A percentile compares a stretch with the other conserved stretches of the same genome.
Conservation (phyloP, 2,329 filamentous ascomycete genomes). For the Aureobasidium melanogenum region DNA sequence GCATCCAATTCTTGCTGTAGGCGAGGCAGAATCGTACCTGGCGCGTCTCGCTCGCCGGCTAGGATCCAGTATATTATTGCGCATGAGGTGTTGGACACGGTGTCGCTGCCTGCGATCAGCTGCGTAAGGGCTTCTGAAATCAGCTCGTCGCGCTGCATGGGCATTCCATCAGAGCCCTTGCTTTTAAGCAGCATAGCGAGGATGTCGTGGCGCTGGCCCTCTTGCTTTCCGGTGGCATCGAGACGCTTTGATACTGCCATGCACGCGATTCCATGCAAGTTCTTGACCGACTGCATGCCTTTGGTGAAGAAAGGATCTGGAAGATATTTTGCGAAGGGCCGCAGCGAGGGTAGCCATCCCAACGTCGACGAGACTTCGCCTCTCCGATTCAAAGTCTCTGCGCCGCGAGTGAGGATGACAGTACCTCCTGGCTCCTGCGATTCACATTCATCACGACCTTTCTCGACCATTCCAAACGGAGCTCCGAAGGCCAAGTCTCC, state of each 20-base stretch:
- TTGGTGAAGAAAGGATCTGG: slow-evolving; percentile 21
- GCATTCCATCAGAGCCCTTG: slow-evolving; percentile 22
- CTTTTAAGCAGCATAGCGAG: slow-evolving; percentile 24
- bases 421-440: slow-evolving; percentile 15
- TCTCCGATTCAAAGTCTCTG: slow-evolving; percentile 18
- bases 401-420: slow-evolving; percentile 16
- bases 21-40: slow-evolving; percentile 18
- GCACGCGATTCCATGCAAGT: slow-evolving; percentile 20
- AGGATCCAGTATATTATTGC: slow-evolving; percentile 21
- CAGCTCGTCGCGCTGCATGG: slow-evolving; percentile 23
- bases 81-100: slow-evolving; percentile 25
- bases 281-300: slow-evolving; percentile 17
- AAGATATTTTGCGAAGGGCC: slow-evolving; percentile 17
- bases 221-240: slow-evolving; percentile 11
- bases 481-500: slow-evolving; percentile 21
- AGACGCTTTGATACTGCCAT: slow-evolving; percentile 24
- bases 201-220: slow-evolving; percentile 21
- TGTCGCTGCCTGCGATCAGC: slow-evolving; percentile 29
- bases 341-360: neutral
- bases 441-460: slow-evolving; percentile 18
- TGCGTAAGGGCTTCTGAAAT: slow-evolving; percentile 27
- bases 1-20: slow-evolving; percentile 24
- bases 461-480: slow-evolving; percentile 21
- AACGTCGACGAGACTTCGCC: slow-evolving; percentile 19
- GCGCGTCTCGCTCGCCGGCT: slow-evolving; percentile 19